A percentile compares a stretch with the other conserved stretches of the same genome.
Evolutionary conservation across 2,329 filamentous ascomycete species (phyloP).

Genomic region (Alternaria rosae): DNA sequence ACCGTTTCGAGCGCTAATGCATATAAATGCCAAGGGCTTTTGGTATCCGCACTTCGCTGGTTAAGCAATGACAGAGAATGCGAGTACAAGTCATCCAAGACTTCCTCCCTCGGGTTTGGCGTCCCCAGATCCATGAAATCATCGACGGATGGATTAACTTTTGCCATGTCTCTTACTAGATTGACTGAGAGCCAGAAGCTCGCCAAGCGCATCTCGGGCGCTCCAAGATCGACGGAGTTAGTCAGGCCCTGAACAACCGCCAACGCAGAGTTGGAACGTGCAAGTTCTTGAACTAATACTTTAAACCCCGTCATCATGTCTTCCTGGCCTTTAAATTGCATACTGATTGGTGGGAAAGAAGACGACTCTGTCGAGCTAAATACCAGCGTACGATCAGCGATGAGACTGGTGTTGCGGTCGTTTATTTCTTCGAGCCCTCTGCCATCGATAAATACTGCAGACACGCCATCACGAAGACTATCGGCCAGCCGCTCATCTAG

Average conservation of each 20-base stretch:
- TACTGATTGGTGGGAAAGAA: slow-evolving; percentile 67
- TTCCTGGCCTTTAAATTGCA: slow-evolving; percentile 68
- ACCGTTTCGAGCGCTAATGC: slow-evolving; percentile 83
- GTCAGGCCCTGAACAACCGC: slow-evolving; percentile 71
- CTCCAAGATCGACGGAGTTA: slow-evolving; percentile 65
- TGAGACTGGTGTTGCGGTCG: slow-evolving; percentile 7
- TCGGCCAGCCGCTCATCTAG: slow-evolving; percentile 72
- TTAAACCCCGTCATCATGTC: slow-evolving; percentile 69
- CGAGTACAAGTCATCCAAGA: slow-evolving; percentile 71
- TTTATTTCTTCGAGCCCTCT: slow-evolving; percentile 32
- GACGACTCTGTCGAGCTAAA: slow-evolving; percentile 28
- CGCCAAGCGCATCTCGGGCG: slow-evolving; percentile 68
- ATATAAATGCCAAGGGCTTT: slow-evolving; percentile 73
- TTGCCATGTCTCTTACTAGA: slow-evolving; percentile 67
- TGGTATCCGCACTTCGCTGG: slow-evolving; percentile 45
- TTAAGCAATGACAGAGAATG: slow-evolving; percentile 70
- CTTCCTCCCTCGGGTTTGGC: slow-evolving; percentile 36
- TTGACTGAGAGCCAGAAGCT: slow-evolving; percentile 83
- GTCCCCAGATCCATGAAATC: slow-evolving; percentile 68
- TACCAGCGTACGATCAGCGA: slow-evolving; percentile 24
- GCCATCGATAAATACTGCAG: slow-evolving; percentile 55
- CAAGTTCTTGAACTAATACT: slow-evolving; percentile 64
- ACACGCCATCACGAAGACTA: slow-evolving; percentile 77
- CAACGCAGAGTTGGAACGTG: slow-evolving; percentile 50
- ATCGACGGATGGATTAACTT: slow-evolving; percentile 64